Evolutionary conservation across 208 protist genomes (phyloP).

Genomic region (Zelonia costaricensis): DNA sequence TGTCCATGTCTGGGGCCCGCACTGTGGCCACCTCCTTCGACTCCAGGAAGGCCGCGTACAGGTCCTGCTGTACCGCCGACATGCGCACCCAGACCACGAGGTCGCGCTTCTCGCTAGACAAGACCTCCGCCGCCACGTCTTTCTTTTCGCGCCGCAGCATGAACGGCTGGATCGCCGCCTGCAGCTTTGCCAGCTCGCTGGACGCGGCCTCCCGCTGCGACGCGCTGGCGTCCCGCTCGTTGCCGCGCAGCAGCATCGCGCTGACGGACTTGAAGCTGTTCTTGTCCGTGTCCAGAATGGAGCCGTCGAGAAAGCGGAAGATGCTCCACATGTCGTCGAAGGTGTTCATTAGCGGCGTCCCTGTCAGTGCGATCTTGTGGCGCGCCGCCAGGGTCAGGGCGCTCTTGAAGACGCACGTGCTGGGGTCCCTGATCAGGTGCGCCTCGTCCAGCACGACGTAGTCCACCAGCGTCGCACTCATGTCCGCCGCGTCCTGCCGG

Average conservation of each 20-base stretch:
- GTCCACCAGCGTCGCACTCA: slow-evolving; percentile 64
- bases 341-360: slow-evolving; percentile 86
- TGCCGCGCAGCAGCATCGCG: slow-evolving; percentile 60
- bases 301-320: slow-evolving; percentile 78
- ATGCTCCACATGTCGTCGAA: slow-evolving; percentile 88
- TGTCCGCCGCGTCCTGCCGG: slow-evolving; percentile 58
- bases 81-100: slow-evolving; percentile 80
- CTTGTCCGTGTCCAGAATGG: slow-evolving; percentile 42
- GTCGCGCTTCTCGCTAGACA: slow-evolving; percentile 64
- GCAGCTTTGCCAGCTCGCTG: slow-evolving; percentile 48
- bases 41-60: slow-evolving; percentile 66
- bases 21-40: slow-evolving; percentile 20
- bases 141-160: slow-evolving; percentile 84
- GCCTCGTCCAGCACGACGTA: slow-evolving; percentile 88
- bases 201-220: slow-evolving; percentile 34
- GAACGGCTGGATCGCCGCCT: slow-evolving; percentile 58
- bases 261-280: slow-evolving; percentile 51
- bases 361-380: slow-evolving; percentile 83
- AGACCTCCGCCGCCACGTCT: slow-evolving; percentile 27
- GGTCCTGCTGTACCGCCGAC: slow-evolving; percentile 47
- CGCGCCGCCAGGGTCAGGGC: slow-evolving; percentile 60
- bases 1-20: slow-evolving; percentile 3
- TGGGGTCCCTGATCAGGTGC: slow-evolving; percentile 78
- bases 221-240: slow-evolving; percentile 74
- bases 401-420: slow-evolving; percentile 55